A percentile compares a stretch with the other conserved stretches of the same genome.
These are phyloP conservation scores for Sporisorium sorghi DNA, from an alignment of 1,284 basidiomycete species.

Conservation along the genomic window DNA sequence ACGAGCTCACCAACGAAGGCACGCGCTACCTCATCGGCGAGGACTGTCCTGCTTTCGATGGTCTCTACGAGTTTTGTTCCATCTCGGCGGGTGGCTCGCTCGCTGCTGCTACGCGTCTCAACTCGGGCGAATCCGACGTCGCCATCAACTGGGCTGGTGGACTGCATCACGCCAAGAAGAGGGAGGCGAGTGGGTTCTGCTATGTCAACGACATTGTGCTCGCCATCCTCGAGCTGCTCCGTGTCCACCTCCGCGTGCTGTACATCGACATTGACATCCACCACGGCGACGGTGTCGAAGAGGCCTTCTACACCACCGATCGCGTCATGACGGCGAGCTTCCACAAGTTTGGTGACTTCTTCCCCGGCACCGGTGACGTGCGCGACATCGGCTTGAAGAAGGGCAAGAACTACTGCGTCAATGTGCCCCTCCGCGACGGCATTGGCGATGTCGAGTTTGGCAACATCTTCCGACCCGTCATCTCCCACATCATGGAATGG, in stretches of 20 bases:
- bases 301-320: slow-evolving; percentile 97
- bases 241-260: slow-evolving; percentile 82
- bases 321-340: slow-evolving; percentile 96
- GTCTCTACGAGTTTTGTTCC: slow-evolving; percentile 95
- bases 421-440: slow-evolving; percentile 93
- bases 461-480: slow-evolving; percentile 75
- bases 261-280: slow-evolving; percentile 99
- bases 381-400: slow-evolving; percentile 85
- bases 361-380: slow-evolving; percentile 81
- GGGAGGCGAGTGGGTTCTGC: slow-evolving; percentile 95
- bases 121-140: slow-evolving; percentile 86
- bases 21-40: slow-evolving; percentile 75
- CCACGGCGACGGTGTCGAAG: slow-evolving; percentile 98
- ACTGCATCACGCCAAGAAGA: slow-evolving; percentile 96
- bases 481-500: slow-evolving; percentile 88
- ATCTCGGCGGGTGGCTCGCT: slow-evolving; percentile 88
- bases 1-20: slow-evolving; percentile 80
- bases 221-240: slow-evolving; percentile 66
- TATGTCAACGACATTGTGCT: slow-evolving; percentile 84
- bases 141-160: slow-evolving; percentile 98
- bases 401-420: slow-evolving; percentile 90
- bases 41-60: slow-evolving; percentile 96
- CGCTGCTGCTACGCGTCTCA: slow-evolving; percentile 85
- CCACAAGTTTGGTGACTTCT: slow-evolving; percentile 94
- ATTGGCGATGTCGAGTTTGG: slow-evolving; percentile 82